phyloP scores from a whole-genome alignment of 164 flowering plant species.

The Aristolochia contorta region DNA sequence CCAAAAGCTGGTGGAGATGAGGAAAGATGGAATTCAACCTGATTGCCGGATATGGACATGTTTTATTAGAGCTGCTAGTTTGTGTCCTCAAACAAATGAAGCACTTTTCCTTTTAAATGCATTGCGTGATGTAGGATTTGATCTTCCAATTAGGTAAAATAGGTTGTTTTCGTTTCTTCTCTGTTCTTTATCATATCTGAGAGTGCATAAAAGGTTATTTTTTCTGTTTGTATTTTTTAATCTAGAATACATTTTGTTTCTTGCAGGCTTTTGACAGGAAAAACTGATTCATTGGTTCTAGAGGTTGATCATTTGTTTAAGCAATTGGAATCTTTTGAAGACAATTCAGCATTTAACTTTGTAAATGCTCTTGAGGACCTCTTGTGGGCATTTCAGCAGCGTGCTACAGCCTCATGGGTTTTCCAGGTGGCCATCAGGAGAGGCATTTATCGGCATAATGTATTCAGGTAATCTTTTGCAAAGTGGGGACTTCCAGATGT shows the following conservation, averaged over 20 bases:
- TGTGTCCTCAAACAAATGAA: conserved; percentile 40
- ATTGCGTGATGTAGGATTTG: conserved; percentile 60
- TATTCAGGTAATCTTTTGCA: conserved; percentile 49
- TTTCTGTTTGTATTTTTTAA: too few relatives aligned
- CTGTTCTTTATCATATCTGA: too few relatives aligned
- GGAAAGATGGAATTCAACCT: conserved; percentile 59
- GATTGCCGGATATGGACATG: conserved; percentile 95
- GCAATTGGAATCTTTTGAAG: conserved; percentile 52
- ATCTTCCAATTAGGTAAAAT: conserved; percentile 72
- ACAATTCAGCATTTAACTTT: conserved; percentile 81
- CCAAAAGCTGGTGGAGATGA: conserved; percentile 73
- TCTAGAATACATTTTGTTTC: conserved; percentile 1
- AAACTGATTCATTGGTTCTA: conserved; percentile 41
- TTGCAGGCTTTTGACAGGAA: conserved; percentile 70
- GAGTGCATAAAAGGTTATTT: too few relatives aligned
- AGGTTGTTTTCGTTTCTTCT: too few relatives aligned
- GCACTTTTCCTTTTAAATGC: conserved; percentile 59
- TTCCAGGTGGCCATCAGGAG: conserved; percentile 82
- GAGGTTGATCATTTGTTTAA: conserved; percentile 55
- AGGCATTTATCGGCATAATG: conserved; percentile 49
- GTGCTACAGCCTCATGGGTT: conserved; percentile 94
- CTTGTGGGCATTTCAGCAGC: conserved; percentile 91
- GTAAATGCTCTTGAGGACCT: conserved; percentile 83
- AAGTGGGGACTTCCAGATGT: too few relatives aligned
- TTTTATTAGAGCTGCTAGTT: conserved; percentile 86